Evolutionary conservation across 2,329 filamentous ascomycete species (phyloP), one percentile per base, ranked within the genome.

Genomic region (Claviceps fusiformis): DNA sequence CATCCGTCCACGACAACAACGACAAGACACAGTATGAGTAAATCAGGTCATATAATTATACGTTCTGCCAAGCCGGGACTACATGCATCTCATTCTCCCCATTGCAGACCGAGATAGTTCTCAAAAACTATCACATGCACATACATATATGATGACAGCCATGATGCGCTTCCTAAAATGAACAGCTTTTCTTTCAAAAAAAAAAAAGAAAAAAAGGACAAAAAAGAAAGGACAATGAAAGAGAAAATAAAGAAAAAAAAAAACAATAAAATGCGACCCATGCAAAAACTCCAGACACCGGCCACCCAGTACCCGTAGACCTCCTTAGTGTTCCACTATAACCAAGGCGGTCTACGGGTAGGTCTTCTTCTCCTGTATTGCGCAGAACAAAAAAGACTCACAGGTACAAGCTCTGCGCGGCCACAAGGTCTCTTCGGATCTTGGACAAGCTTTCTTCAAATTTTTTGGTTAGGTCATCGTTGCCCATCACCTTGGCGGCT

Each of bases 401-500:
- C 68, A 96, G 77, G 68, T 96, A 97, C 70, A 97, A 75, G 63
- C 87, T 95, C 75, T 96, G 91, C 50, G 92, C 89, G 29, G 92
- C 90, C 57, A 98, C 92, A 68, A 98, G 91, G 68, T 97, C 93
- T 65, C 93, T 81, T 70, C 89, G 82, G 54, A 97, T 87, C 79
- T 95, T 93, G 56, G 79, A 77, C 62, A 98, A 74, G 58, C 89
- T 86, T 62, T 83, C 80, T 65, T 95, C 91, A 67, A 98, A 98
- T 73, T 95, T 96, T 67, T 85, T 80, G 65, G 91, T 87, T 55
- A 98, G 75, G 64, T 97, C 93, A 58, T 95, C 89, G 68, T 87
- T 96, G 64, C 93, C 93, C 93, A 98, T 98, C 59, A 96, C 92
- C 74, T 96, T 97, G 61, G 88, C 82, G 29, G 92, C 93, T 72